Conservation (phyloP, 257 asterid species). For the Solanum medicagineum region DNA sequence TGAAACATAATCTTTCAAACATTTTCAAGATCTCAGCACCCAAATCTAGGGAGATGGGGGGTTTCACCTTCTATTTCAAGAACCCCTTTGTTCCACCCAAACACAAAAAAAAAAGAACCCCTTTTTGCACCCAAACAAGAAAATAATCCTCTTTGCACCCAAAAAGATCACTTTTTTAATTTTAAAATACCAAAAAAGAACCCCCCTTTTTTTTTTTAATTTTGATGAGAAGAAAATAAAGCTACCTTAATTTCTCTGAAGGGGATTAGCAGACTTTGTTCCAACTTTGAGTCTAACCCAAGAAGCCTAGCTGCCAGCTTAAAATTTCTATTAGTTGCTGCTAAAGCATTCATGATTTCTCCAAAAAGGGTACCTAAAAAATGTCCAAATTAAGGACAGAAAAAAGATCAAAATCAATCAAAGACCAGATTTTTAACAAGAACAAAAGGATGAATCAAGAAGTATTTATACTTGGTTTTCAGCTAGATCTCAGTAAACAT, state of each 20-base stretch:
- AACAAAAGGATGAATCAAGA: background rate
- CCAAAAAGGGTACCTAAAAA: background rate
- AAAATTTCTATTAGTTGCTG: constrained; percentile 91
- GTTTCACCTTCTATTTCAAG: background rate
- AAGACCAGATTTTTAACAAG: background rate
- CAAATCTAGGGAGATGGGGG: background rate
- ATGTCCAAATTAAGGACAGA: background rate
- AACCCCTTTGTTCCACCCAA: background rate
- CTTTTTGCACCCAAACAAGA: background rate
- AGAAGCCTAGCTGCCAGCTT: constrained; percentile 74
- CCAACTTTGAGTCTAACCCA: constrained; percentile 82
- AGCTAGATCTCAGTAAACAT: background rate
- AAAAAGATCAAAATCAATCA: background rate
- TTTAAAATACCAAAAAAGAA: background rate
- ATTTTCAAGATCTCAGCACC: background rate
- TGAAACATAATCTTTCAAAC: background rate
- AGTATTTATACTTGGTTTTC: background rate
- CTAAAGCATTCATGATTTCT: constrained; percentile 76
- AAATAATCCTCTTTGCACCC: background rate
- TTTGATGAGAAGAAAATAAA: background rate
- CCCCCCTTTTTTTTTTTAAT: background rate
- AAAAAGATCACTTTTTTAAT: background rate
- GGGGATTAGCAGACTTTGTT: constrained; percentile 78
- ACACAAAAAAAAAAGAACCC: background rate
- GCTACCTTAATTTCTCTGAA: constrained; percentile 93